Evolutionary conservation across 352 stramenopile species (phyloP), one percentile per base, ranked within the genome.

Genomic region (Aphanomyces euteiches): DNA sequence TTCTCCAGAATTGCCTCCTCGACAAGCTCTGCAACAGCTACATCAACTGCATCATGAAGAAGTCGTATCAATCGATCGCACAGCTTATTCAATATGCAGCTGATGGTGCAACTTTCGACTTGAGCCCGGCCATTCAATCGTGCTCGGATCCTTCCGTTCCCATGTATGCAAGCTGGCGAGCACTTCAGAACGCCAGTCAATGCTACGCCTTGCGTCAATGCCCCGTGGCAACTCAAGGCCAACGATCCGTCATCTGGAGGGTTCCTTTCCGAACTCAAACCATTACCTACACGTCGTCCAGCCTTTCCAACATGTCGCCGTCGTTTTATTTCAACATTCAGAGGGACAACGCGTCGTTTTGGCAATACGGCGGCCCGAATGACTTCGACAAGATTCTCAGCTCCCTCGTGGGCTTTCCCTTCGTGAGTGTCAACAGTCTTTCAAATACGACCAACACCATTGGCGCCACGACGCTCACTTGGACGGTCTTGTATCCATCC

Each of bases 31-130:
- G 64, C 64, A 70, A 60, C 21, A 39, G 7, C 15, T 48, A 63
- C 64, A 61, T 56, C 37, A 70, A 70, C 54, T 70, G 64, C 54
- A 70, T 70, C 64, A 61, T 70, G 64, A 54, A 45, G 28, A 10
- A 8, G 3, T 54, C 64, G 12, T 70, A 63, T n/a, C 43, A 54
- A 21, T 70, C 64, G 12, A 60, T 70, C 28, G 15, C 64, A 8
- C 10, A 17, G 3, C 21, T 70, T 5, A 53, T 70, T 45, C 19
- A 54, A n/a, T 40, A 12, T 12, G 64, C 47, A 19, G 15, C 3
- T 3, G 36, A 38, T 4, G 39, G 39, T 12, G 43, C 53, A 21
- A 53, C 36, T 10, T 19, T 70, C 37, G 47, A 70, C 39, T 36
- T 70, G 15, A 59, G 28, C 19, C 37, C 36, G 10, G 28, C 19